Evolutionary conservation across 306 rosid genomes (phyloP).

Genomic region (Spatholobus suberectus): DNA sequence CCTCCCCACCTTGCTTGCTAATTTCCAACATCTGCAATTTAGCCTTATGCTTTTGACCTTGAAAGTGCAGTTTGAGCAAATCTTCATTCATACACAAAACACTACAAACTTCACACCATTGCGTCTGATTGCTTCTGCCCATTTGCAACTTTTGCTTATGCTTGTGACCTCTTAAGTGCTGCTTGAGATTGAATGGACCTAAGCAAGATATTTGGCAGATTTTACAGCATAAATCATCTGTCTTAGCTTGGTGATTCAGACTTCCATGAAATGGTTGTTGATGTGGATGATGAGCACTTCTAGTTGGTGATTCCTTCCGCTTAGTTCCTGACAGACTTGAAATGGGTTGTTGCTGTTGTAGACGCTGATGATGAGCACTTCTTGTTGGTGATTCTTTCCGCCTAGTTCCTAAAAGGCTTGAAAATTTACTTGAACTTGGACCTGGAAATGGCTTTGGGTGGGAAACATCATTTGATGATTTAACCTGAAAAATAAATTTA

Average conservation of each 20-base stretch:
- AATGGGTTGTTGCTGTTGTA: too few relatives aligned
- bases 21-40: conserved; percentile 8
- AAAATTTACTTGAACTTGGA: conserved; percentile 26
- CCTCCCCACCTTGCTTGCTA: conserved; percentile 1
- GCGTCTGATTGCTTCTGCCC: background rate
- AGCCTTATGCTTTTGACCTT: conserved; percentile 39
- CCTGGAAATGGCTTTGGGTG: background rate
- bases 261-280: background rate
- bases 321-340: conserved; percentile 29
- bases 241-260: background rate
- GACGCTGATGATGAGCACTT: too few relatives aligned
- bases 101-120: conserved; percentile 40
- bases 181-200: conserved; percentile 36
- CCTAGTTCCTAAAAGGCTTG: conserved; percentile 29
- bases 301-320: conserved; percentile 7
- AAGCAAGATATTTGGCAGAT: conserved; percentile 31
- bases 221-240: conserved; percentile 20
- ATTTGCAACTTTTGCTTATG: conserved; percentile 11
- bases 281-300: background rate
- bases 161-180: conserved; percentile 39
- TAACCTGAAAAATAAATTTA: conserved; percentile 22
- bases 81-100: conserved; percentile 33
- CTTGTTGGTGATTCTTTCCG: conserved; percentile 8
- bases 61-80: conserved; percentile 34
- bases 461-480: conserved; percentile 2